Percentiles rank a stretch among this genome's conserved stretches.
Evolutionary conservation across 2,329 filamentous ascomycete genomes (phyloP).

Genomic region (Cladorrhinum sp.): DNA sequence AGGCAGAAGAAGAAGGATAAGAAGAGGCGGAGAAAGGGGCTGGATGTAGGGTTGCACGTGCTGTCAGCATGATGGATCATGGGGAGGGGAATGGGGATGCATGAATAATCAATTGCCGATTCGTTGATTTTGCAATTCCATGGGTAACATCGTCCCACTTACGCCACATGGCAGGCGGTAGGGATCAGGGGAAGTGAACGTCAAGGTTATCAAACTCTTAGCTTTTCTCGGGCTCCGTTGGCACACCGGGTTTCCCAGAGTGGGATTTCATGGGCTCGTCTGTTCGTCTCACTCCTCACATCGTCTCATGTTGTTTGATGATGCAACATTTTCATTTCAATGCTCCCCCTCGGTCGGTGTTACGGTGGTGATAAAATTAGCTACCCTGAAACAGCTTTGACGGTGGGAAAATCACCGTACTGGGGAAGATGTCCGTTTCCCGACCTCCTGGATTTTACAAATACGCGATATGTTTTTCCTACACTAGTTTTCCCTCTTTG

Average conservation of each 20-base stretch:
- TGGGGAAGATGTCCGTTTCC: too few relatives aligned
- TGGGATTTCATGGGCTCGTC: background rate
- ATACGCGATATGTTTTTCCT: background rate
- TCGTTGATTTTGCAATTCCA: background rate
- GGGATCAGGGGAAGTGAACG: background rate
- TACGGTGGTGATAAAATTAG: background rate
- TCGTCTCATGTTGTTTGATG: background rate
- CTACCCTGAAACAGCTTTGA: background rate
- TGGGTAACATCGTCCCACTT: background rate
- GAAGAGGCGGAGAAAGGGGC: conserved; percentile 13
- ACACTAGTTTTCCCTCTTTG: too few relatives aligned
- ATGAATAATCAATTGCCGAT: background rate
- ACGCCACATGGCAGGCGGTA: background rate
- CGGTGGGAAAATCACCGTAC: too few relatives aligned
- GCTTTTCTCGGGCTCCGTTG: background rate
- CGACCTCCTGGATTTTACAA: background rate
- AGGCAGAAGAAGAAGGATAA: conserved; percentile 27
- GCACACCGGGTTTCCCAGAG: background rate
- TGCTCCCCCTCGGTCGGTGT: background rate
- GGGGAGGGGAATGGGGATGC: background rate
- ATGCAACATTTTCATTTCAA: background rate
- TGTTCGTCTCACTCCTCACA: background rate
- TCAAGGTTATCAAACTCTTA: background rate
- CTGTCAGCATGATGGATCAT: background rate
- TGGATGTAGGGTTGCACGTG: conserved; percentile 1